Evolutionary conservation across 192 early-diverging fungal species (phyloP).

Genomic region (Linnemannia exigua): DNA sequence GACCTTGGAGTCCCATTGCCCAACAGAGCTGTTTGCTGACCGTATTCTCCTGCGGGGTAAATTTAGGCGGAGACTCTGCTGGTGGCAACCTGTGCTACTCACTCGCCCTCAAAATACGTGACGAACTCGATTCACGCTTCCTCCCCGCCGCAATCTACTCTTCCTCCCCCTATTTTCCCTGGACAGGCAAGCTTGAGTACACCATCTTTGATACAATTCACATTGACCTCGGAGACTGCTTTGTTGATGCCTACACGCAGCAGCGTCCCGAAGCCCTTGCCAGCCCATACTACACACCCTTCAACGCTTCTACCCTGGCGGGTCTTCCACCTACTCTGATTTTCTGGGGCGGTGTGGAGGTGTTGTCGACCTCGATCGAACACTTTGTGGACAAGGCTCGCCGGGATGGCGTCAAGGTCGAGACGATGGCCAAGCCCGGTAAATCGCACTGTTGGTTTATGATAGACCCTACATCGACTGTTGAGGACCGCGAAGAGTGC

Average conservation of each 20-base stretch:
- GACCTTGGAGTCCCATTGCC: too few species aligned
- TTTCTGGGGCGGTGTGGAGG: not conserved
- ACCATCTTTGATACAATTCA: not conserved
- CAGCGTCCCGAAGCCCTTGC: not conserved
- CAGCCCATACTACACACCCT: not conserved
- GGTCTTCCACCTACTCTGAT: not conserved
- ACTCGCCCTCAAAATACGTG: too few species aligned
- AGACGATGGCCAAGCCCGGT: not conserved
- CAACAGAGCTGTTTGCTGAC: too few species aligned
- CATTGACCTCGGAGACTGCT: not conserved
- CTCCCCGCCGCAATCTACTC: not conserved
- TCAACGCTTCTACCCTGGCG: not conserved
- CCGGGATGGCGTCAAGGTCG: not conserved
- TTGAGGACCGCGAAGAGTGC: not conserved
- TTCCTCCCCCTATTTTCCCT: not conserved
- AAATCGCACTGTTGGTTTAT: not conserved
- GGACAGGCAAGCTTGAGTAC: not conserved
- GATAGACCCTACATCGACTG: not conserved
- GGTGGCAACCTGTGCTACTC: too few species aligned
- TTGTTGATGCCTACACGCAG: not conserved
- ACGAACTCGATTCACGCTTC: not conserved
- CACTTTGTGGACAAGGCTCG: not conserved
- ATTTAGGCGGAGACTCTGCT: too few species aligned
- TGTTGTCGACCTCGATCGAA: not conserved
- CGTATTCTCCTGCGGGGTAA: too few species aligned